A percentile compares a stretch with the other conserved stretches of the same genome.
These are phyloP conservation scores for Thamnidium elegans DNA, from an alignment of 192 early-diverging fungal species.

Conservation along the genomic window DNA sequence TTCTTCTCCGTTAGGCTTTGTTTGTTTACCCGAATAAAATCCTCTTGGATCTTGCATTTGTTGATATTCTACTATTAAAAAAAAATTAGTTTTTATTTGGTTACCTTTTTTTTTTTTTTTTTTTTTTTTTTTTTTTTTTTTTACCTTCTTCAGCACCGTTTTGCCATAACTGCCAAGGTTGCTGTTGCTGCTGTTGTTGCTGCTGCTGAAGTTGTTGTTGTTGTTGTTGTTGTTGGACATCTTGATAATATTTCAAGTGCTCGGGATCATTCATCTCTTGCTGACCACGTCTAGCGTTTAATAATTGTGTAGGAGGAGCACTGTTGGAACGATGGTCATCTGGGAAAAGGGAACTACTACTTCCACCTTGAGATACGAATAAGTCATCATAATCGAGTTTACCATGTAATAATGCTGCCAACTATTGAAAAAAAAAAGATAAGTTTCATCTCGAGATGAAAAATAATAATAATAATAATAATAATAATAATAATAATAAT, in stretches of 20 bases:
- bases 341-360: constrained; percentile 26
- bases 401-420: constrained; percentile 51
- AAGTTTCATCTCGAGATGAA: neutral
- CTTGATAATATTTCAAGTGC: constrained; percentile 9
- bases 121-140: neutral
- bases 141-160: constrained; percentile 10
- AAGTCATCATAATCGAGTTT: constrained; percentile 44
- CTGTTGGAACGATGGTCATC: constrained; percentile 63
- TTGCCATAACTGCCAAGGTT: constrained; percentile 26
- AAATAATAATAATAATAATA: no score
- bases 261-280: neutral
- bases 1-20: constrained; percentile 6
- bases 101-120: neutral
- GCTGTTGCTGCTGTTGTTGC: neutral
- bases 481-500: no score
- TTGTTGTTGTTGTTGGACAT: neutral
- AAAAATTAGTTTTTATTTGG: neutral
- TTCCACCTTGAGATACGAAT: constrained; percentile 6
- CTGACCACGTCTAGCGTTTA: constrained; percentile 9
- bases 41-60: constrained; percentile 1
- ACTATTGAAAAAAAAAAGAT: constrained; percentile 3
- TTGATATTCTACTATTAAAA: no score
- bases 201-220: neutral
- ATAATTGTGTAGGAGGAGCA: constrained; percentile 62
- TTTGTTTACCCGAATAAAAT: constrained; percentile 15